Conservation (phyloP, 331 rosid species). For the Saraca asoca region DNA sequence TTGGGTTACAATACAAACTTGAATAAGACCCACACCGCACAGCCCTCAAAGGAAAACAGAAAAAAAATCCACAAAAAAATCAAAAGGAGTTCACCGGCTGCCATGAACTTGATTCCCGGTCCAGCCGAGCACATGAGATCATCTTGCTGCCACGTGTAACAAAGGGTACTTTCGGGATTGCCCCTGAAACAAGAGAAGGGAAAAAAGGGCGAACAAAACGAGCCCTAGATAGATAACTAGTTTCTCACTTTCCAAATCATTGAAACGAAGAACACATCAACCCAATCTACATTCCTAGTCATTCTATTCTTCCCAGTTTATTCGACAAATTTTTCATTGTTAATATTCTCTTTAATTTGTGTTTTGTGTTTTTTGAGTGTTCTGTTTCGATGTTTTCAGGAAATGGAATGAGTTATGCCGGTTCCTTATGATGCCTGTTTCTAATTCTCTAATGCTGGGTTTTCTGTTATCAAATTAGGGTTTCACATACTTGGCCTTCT, state of each 20-base stretch:
- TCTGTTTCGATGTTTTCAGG: conserved; percentile 47
- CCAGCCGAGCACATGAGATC: neutral
- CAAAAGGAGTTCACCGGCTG: too few species aligned
- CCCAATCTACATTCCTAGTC: neutral
- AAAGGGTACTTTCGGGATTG: conserved; percentile 5
- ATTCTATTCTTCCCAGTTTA: conserved; percentile 5
- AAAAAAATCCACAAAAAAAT: too few species aligned
- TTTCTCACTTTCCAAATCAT: conserved; percentile 5
- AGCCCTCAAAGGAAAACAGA: too few species aligned
- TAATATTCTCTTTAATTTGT: neutral
- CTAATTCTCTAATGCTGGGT: conserved; percentile 41
- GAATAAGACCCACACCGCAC: too few species aligned
- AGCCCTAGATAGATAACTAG: conserved; percentile 43
- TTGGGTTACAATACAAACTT: too few species aligned
- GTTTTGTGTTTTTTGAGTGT: conserved; percentile 8
- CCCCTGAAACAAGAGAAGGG: neutral
- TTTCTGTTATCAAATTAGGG: conserved; percentile 65
- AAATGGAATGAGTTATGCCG: conserved; percentile 25
- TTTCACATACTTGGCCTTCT: conserved; percentile 41
- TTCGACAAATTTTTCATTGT: conserved; percentile 23
- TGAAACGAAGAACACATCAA: neutral
- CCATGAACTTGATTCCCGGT: too few species aligned
- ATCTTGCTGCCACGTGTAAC: conserved; percentile 1
- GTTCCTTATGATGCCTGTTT: conserved; percentile 35
- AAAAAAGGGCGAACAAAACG: neutral